Base-by-base conservation (phyloP, 2,329 filamentous ascomycete species). In the Fusarium anguioides region DNA sequence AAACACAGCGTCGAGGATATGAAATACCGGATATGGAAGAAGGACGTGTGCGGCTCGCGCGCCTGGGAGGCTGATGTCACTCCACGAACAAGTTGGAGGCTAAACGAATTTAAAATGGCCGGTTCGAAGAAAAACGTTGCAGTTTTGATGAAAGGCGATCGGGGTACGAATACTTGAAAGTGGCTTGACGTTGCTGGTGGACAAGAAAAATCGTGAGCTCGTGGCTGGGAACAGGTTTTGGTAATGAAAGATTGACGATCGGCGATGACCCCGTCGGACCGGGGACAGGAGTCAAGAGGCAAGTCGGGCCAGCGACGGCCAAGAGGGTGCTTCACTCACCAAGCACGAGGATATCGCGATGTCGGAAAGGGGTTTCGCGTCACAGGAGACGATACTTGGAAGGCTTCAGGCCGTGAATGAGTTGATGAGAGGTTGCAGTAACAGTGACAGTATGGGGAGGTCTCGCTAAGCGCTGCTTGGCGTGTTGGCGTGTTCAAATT, bases 381-480 rank as follows among this genome's bases (percentile, higher is more conserved):
- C 71, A 61, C 64, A 64, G 60, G 63, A 67, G 60, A 61, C 54
- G 72, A 75, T 72, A 55, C 51, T 48, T 50, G 41, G 36, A 58
- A 64, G 68, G 51, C 57, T 44, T 23, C 35, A 67, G 58, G 50
- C 60, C 60, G 63, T 74, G 64, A 59, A 61, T 72, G 68, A 72
- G 66, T 68, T 75, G 74, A 75, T 69, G 73, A 60, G 57, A 73
- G 66, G 69, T 71, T 74, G 66, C 67, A 64, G 67, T 70, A 69
- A 68, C 68, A 70, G 67, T 71, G 59, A 66, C 61, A 69, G 58
- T 69, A 69, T 63, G 62, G 66, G 66, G 62, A 67, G 41, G 66
- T 69, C 66, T 75, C 73, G 73, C 74, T 76, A 76, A 76, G 74
- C 74, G 74, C 74, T 73, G 72, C 72, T 75, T 73, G 73, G 73